phyloP scores from a whole-genome alignment of 192 early-diverging fungal species.

The Jimgerdemannia lactiflua region DNA sequence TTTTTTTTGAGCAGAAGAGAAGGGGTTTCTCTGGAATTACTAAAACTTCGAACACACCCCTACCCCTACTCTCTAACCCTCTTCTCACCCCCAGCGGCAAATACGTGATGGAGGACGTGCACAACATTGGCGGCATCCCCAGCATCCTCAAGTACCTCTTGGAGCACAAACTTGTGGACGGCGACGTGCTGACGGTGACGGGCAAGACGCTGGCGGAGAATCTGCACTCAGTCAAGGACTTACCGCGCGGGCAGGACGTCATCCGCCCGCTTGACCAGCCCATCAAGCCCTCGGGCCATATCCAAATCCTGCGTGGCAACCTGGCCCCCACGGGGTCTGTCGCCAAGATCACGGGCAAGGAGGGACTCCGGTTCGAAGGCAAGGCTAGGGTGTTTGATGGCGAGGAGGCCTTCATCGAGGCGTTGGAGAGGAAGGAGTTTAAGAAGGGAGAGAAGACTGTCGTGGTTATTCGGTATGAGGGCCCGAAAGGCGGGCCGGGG shows the following conservation, averaged over 20 bases:
- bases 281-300: constrained; percentile 93
- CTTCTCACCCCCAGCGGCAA: constrained; percentile 63
- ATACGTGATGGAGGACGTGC: constrained; percentile 98
- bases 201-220: constrained; percentile 98
- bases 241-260: constrained; percentile 82
- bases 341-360: constrained; percentile 99
- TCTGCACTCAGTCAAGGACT: constrained; percentile 69
- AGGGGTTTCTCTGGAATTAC: constrained; percentile 6
- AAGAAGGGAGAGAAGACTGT: constrained; percentile 84
- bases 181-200: constrained; percentile 92
- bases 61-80: constrained; percentile 2
- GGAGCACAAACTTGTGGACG: constrained; percentile 79
- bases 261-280: constrained; percentile 80
- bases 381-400: constrained; percentile 89
- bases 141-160: constrained; percentile 94
- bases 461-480: constrained; percentile 95
- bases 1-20: neutral
- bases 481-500: constrained; percentile 97
- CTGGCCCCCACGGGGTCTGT: constrained; percentile 95
- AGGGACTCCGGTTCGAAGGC: constrained; percentile 89
- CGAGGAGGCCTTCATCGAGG: constrained; percentile 89
- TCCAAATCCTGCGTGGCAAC: constrained; percentile 93
- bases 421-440: constrained; percentile 86
- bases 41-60: neutral
- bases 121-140: constrained; percentile 90